A percentile compares a stretch with the other conserved stretches of the same genome.
Evolutionary conservation across 83 land plant genomes (phyloP).

Genomic region (Thuja plicata): DNA sequence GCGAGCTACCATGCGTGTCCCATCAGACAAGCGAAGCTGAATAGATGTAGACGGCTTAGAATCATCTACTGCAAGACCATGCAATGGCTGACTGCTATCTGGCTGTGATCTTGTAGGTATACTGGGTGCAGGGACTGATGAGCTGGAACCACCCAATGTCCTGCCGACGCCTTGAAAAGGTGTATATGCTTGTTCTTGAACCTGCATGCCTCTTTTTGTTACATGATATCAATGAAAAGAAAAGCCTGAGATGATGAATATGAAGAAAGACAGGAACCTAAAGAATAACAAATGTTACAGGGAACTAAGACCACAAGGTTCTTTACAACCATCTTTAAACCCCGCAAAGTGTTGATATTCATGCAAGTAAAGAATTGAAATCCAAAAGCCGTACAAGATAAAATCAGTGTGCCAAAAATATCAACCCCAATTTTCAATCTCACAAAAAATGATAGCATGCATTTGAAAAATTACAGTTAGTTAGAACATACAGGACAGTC

Average conservation of each 20-base stretch:
- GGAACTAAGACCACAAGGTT: not conserved
- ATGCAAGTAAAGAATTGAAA: not conserved
- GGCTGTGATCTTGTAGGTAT: constrained; percentile 23
- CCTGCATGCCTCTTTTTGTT: constrained; percentile 36
- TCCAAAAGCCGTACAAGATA: not conserved
- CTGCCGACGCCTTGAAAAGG: constrained; percentile 90
- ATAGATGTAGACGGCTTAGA: constrained; percentile 79
- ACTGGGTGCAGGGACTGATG: constrained; percentile 24
- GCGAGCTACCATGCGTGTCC: constrained; percentile 96
- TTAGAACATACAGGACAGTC: constrained; percentile 58
- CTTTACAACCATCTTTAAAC: not conserved
- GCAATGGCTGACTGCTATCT: constrained; percentile 35
- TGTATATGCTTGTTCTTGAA: constrained; percentile 51
- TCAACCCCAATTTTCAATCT: not conserved
- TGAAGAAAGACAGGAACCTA: not conserved
- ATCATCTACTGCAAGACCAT: constrained; percentile 70
- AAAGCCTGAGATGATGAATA: not conserved
- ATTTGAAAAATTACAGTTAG: not conserved
- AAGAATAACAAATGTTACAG: not conserved
- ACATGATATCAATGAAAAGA: not conserved
- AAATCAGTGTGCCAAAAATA: not conserved
- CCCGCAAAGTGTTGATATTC: not conserved
- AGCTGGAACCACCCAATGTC: constrained; percentile 64
- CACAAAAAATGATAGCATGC: not conserved
- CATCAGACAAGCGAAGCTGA: constrained; percentile 91